Conservation (phyloP, 192 early-diverging fungal species). For the Podila epicladia region DNA sequence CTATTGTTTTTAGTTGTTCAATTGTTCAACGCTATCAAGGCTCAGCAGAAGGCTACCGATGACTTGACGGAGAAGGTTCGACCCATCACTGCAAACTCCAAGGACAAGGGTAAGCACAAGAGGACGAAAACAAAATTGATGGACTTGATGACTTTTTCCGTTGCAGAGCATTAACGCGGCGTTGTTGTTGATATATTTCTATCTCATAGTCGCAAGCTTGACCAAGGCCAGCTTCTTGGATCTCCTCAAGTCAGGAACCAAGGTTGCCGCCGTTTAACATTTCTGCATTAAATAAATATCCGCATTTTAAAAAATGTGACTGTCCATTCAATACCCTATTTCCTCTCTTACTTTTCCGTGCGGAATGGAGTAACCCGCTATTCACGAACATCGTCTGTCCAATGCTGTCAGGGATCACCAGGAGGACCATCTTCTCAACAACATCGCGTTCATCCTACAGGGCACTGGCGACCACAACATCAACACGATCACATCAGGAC, state of each 20-base stretch:
- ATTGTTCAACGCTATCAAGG: conserved; percentile 94
- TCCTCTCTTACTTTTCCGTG: background rate
- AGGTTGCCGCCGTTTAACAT: conserved; percentile 37
- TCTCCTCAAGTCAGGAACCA: conserved; percentile 69
- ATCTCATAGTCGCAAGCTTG: conserved; percentile 62
- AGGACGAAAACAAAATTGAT: background rate
- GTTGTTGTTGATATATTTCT: background rate
- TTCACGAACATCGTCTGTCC: background rate
- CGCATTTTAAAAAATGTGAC: background rate
- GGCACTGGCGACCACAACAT: background rate
- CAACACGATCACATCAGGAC: background rate
- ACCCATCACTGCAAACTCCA: conserved; percentile 56
- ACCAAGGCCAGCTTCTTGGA: conserved; percentile 80
- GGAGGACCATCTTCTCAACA: background rate
- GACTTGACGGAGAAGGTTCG: conserved; percentile 65
- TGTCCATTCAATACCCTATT: background rate
- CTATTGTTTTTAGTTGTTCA: conserved; percentile 75
- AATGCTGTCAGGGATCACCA: background rate
- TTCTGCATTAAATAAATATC: no score
- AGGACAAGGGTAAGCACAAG: conserved; percentile 26
- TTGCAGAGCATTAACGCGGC: background rate
- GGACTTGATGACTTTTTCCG: background rate
- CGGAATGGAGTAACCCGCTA: background rate
- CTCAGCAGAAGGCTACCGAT: conserved; percentile 84
- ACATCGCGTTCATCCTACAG: background rate